Conservation (phyloP, 306 rosid genomes). For the Delonix regia region DNA sequence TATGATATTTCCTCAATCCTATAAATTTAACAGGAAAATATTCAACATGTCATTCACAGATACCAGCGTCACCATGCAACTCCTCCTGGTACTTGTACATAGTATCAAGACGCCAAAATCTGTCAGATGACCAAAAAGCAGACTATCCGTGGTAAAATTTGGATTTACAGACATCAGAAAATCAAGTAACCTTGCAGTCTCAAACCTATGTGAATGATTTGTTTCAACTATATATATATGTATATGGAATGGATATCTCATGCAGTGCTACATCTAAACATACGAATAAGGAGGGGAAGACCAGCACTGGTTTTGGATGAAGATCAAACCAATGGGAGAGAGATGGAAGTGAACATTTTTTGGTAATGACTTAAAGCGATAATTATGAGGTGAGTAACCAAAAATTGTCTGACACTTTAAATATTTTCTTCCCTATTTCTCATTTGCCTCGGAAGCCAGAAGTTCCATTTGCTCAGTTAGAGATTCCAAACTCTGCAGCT, state of each 20-base stretch:
- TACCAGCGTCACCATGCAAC: constrained; percentile 18
- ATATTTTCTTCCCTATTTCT: constrained; percentile 12
- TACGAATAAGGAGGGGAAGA: not conserved
- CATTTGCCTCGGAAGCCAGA: constrained; percentile 48
- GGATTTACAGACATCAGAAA: constrained; percentile 16
- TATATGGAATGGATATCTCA: no score
- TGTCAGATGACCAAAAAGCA: constrained; percentile 19
- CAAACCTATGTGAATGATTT: constrained; percentile 13
- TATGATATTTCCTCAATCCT: not conserved
- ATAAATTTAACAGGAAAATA: not conserved
- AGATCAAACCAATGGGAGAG: constrained; percentile 34
- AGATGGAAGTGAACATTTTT: constrained; percentile 22
- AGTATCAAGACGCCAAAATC: constrained; percentile 35
- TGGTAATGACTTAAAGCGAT: constrained; percentile 20
- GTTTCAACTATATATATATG: no score
- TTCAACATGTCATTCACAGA: not conserved
- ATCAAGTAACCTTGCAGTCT: constrained; percentile 1
- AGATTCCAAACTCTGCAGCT: constrained; percentile 42
- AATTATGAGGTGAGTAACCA: not conserved
- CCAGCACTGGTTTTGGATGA: constrained; percentile 38
- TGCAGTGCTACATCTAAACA: not conserved
- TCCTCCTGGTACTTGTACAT: not conserved
- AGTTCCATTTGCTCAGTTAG: constrained; percentile 52
- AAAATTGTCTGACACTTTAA: not conserved
- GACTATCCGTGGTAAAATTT: constrained; percentile 26